A percentile compares a stretch with the other conserved stretches of the same genome.
Conservation (phyloP, 768 basidiomycete species). For the Ramaria rubella region DNA sequence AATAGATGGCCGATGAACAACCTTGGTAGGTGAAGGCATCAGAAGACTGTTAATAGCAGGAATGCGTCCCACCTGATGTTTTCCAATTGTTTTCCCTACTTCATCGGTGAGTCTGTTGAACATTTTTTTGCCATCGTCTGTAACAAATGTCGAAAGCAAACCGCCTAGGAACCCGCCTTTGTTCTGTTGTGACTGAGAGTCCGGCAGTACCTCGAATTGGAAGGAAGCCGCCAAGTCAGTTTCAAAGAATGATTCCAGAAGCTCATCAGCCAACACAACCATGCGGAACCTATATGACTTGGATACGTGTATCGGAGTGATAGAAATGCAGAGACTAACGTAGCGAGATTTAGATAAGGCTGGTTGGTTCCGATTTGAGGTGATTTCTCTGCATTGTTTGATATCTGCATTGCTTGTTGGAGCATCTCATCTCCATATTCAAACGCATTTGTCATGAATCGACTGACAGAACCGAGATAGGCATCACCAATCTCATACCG, state of each 20-base stretch:
- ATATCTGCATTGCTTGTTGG: conserved; percentile 38
- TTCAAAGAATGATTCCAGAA: conserved; percentile 95
- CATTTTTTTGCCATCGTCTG: conserved; percentile 87
- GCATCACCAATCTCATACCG: conserved; percentile 94
- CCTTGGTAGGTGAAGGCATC: conserved; percentile 30
- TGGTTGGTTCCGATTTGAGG: conserved; percentile 63
- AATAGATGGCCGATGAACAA: conserved; percentile 74
- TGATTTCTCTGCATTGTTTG: conserved; percentile 32
- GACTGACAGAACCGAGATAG: conserved; percentile 91
- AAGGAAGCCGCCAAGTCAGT: conserved; percentile 86
- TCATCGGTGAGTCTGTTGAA: conserved; percentile 93
- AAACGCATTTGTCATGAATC: conserved; percentile 97
- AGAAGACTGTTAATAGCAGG: background rate
- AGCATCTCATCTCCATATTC: conserved; percentile 96
- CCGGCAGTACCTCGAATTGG: conserved; percentile 63
- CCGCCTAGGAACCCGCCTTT: conserved; percentile 69
- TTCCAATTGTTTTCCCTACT: conserved; percentile 89
- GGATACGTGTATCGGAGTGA: conserved; percentile 2
- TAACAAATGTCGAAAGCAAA: conserved; percentile 83
- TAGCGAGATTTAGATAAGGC: conserved; percentile 89
- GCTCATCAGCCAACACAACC: conserved; percentile 95
- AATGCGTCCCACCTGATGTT: conserved; percentile 59
- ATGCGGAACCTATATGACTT: conserved; percentile 75
- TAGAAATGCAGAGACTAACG: conserved; percentile 38
- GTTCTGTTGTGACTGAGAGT: conserved; percentile 55